Conservation (phyloP, 2,329 filamentous ascomycete genomes). For the Chaetomiaceae sp. region DNA sequence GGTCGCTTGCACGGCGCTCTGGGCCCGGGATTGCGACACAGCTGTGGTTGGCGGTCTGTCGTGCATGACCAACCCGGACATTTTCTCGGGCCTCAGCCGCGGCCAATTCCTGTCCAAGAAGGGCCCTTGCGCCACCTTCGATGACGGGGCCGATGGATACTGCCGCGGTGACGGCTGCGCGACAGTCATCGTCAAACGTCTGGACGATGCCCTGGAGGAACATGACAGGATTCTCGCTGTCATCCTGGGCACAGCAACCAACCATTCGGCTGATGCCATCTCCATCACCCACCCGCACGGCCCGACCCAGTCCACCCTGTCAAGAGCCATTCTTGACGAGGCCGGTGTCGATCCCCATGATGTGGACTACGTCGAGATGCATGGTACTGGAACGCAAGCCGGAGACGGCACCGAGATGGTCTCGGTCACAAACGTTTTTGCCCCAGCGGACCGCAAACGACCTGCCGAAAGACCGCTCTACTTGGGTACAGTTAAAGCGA, state of each 20-base stretch:
- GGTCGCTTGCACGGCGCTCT: constrained; percentile 66
- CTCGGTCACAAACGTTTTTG: constrained; percentile 59
- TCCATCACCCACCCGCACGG: constrained; percentile 82
- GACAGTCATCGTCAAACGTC: constrained; percentile 70
- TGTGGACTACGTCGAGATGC: constrained; percentile 82
- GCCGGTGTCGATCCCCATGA: constrained; percentile 71
- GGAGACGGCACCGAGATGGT: constrained; percentile 80
- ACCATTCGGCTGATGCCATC: constrained; percentile 75
- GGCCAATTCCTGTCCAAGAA: constrained; percentile 75
- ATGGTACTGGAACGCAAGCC: constrained; percentile 82
- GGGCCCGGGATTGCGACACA: constrained; percentile 73
- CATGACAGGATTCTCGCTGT: constrained; percentile 74
- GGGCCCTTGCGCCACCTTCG: constrained; percentile 74
- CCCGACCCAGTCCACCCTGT: constrained; percentile 68
- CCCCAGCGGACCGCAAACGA: constrained; percentile 43
- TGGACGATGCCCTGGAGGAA: constrained; percentile 72
- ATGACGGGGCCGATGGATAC: constrained; percentile 76
- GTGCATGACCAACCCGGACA: constrained; percentile 75
- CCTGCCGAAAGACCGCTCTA: constrained; percentile 50
- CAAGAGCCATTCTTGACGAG: constrained; percentile 63
- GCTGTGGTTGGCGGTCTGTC: constrained; percentile 75
- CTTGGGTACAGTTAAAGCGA: constrained; percentile 60
- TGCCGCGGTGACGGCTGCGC: constrained; percentile 74
- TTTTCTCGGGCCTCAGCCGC: constrained; percentile 69
- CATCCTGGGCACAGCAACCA: constrained; percentile 70